Base-by-base conservation (phyloP, 495 filamentous ascomycete species). In the Recurvomyces mirabilis region DNA sequence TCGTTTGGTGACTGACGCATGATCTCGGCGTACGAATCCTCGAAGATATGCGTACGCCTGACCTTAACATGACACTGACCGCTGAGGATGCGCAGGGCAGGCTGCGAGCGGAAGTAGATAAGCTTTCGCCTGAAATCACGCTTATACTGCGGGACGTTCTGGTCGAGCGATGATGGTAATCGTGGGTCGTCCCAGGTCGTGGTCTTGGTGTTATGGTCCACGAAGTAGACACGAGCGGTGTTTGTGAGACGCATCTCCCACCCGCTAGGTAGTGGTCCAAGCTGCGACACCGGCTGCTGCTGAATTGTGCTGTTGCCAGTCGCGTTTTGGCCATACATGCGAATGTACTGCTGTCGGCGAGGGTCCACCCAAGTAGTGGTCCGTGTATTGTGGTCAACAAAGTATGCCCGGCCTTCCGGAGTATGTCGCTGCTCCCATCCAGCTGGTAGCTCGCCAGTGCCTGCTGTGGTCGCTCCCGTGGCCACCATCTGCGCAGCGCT, bases 231-330 rank as follows among this genome's bases (percentile, higher is more conserved):
- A 34, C 91, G 77, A 11, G 91, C 91, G 5, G 91, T 98, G 60
- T 96, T 96, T 37, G 91, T 98, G 19, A 98, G 77, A 46, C 91
- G 83, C 91, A 98, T 98, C 69, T 98, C 91, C 91, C 91, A 98
- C 15, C 91, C 91, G 61, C 89, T 95, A 11, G 91, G 91, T 31
- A 98, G 62, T 21, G 91, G 89, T n/a, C 91, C 91, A 25, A 98
- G 74, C 61, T 96, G 93, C 1, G 91, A 98, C 18, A 96, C 93
- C 1, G 93, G 91, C 66, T 96, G 91, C 51, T 94, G 89, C 60
- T 95, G 89, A 53, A 95, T 93, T 18, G 82, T 89, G 29, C 82
- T 91, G 59, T 77, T 86, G 29, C 75, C 73, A 49, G 74, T 81
- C n/a, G 68, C 65, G 53, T 75, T 83, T 44, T 79, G 75, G 4